These are phyloP conservation scores for Anaeramoeba flamelloides DNA, from an alignment of 78 protist species.

Conservation along the genomic window DNA sequence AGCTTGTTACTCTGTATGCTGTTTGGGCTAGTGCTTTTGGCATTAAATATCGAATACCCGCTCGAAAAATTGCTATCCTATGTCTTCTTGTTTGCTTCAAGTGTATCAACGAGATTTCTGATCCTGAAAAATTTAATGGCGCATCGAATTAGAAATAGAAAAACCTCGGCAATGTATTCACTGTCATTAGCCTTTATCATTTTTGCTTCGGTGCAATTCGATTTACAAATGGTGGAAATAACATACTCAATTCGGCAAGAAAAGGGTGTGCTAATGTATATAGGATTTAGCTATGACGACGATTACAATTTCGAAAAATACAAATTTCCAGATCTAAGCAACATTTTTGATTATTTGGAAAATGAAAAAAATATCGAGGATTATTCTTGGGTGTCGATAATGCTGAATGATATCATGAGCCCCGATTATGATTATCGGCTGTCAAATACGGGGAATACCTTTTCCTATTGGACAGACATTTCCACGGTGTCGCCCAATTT, in stretches of 20 bases:
- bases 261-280: slow-evolving; percentile 1
- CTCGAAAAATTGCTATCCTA: slow-evolving; percentile 30
- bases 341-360: neutral
- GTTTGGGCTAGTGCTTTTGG: slow-evolving; percentile 43
- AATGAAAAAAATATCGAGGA: neutral
- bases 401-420: neutral
- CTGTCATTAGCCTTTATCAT: slow-evolving; percentile 57
- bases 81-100: slow-evolving; percentile 55
- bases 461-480: slow-evolving; percentile 9
- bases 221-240: slow-evolving; percentile 13
- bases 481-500: slow-evolving; percentile 36
- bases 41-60: slow-evolving; percentile 43
- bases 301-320: neutral
- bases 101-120: slow-evolving; percentile 26
- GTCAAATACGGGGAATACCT: too few relatives aligned
- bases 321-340: neutral
- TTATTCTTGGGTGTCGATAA: neutral
- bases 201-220: slow-evolving; percentile 48
- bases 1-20: slow-evolving; percentile 54
- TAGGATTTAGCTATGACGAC: neutral
- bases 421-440: too few relatives aligned
- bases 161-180: slow-evolving; percentile 73
- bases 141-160: slow-evolving; percentile 71
- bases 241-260: neutral
- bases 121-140: slow-evolving; percentile 63